phyloP scores from a whole-genome alignment of 2,329 filamentous ascomycete species.

The Scedosporium boydii region DNA sequence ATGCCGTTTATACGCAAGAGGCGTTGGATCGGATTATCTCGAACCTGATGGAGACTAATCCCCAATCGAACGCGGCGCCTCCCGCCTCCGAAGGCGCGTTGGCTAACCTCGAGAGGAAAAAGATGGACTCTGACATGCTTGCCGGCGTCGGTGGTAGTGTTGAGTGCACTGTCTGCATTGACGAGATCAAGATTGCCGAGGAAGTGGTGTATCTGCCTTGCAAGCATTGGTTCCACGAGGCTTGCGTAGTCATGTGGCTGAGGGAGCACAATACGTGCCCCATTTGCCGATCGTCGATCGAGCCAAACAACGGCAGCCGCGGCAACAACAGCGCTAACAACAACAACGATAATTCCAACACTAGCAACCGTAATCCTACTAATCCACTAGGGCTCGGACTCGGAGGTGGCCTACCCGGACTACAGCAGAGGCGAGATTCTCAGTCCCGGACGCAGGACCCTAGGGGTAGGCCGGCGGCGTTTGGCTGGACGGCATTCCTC shows the following conservation, averaged over 20 bases:
- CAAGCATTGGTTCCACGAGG: constrained; percentile 85
- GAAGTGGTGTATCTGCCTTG: constrained; percentile 75
- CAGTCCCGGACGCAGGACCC: neutral
- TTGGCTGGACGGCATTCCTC: neutral
- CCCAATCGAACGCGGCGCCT: constrained; percentile 66
- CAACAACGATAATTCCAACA: neutral
- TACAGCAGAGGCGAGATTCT: neutral
- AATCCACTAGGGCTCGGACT: neutral
- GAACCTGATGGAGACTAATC: constrained; percentile 76
- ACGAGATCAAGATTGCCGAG: constrained; percentile 63
- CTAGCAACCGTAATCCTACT: neutral
- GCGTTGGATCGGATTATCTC: constrained; percentile 83
- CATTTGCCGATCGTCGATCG: constrained; percentile 57
- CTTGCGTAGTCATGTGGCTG: constrained; percentile 76
- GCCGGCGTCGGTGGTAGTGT: constrained; percentile 34
- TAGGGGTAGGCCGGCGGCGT: neutral
- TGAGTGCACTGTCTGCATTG: constrained; percentile 94
- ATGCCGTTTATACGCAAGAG: constrained; percentile 85
- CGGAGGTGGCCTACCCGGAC: neutral
- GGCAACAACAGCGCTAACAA: neutral
- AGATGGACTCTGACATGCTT: constrained; percentile 61
- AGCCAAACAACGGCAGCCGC: constrained; percentile 15
- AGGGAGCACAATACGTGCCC: constrained; percentile 89
- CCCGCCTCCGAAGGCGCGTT: constrained; percentile 73
- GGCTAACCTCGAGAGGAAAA: constrained; percentile 59